Base-by-base conservation (phyloP, 2,329 filamentous ascomycete genomes). In the Penicillium sp. region DNA sequence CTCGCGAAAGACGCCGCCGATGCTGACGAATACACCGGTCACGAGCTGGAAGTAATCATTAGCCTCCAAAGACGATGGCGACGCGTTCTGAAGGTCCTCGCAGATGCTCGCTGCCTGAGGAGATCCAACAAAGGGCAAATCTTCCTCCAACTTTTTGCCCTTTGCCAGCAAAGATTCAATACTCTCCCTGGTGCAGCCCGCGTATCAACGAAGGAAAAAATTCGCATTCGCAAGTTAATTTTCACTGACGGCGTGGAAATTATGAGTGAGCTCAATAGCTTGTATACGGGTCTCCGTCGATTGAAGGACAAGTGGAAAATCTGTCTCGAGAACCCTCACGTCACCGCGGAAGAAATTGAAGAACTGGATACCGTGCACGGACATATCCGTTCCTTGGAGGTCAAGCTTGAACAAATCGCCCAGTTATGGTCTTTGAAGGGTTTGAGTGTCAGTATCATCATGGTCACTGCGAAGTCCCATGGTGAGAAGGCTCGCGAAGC, bases 51-150 rank as follows among this genome's bases (percentile, higher is more conserved):
- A 2, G 45, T 36, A 9, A 39, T 60, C 24, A 39, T n/a, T 1
- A 50, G 38, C 10, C 44, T 60, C 12, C 58, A 60, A 42, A 28
- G 51, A 4, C 49, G 53, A 6, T 60, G 58, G 58, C 48, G 51
- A 34, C 23, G 42, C 13, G 43, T 57, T 15, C 45, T 51, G 34
- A 34, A 43, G 6, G n/a, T 38, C 7, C 36, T 53, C 2, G 28
- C 45, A 5, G 42, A 51, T 1, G 47, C 36, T 9, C 56, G 54
- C 4, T 12, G 24, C 10, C 18, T 39, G 8, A 36, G 18, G 29
- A 13, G 51, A 29, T 46, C 44, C 2, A 15, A 13, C 10, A 36
- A 53, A 16, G 54, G 56, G 1, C 33, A 49, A 13, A 31, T 48
- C 6, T 29, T 45, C 16, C 13, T 34, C 18, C 8, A 28, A 6